Evolutionary conservation across 2,329 filamentous ascomycete species (phyloP).

Genomic region (Epichloe gansuensis): DNA sequence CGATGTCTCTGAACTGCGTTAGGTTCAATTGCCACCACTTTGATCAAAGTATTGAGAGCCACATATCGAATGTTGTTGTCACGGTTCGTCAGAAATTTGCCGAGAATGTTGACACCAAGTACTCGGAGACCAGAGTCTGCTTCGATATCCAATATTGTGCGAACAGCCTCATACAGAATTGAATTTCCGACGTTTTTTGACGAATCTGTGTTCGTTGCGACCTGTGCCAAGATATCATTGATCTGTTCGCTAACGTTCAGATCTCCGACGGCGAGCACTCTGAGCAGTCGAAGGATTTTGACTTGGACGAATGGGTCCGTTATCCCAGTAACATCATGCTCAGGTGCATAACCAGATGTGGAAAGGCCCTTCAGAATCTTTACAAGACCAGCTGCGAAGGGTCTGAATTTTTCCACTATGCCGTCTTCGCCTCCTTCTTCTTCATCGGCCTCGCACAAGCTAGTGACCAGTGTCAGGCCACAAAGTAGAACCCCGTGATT

Average conservation of each 20-base stretch:
- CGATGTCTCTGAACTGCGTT: constrained; percentile 95
- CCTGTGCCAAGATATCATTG: constrained; percentile 94
- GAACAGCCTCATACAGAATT: constrained; percentile 92
- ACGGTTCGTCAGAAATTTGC: constrained; percentile 95
- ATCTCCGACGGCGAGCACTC: constrained; percentile 79
- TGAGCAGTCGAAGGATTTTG: constrained; percentile 78
- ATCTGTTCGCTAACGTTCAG: constrained; percentile 86
- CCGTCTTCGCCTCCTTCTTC: constrained; percentile 81
- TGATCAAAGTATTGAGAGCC: constrained; percentile 91
- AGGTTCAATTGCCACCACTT: constrained; percentile 94
- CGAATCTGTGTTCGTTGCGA: constrained; percentile 94
- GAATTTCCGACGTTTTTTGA: constrained; percentile 98
- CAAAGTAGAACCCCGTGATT: constrained; percentile 94
- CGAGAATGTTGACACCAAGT: constrained; percentile 92
- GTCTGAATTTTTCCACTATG: constrained; percentile 81
- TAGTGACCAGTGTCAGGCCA: constrained; percentile 79
- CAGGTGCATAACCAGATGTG: constrained; percentile 89
- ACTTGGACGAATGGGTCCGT: constrained; percentile 96
- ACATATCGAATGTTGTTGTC: constrained; percentile 99
- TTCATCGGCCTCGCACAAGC: constrained; percentile 90
- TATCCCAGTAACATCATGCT: constrained; percentile 96
- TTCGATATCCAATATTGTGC: constrained; percentile 95
- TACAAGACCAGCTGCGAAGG: constrained; percentile 72
- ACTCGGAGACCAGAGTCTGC: constrained; percentile 91
- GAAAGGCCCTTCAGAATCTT: constrained; percentile 85